These are phyloP conservation scores for Umbelopsis sp. DNA, from an alignment of 192 early-diverging fungal species.

Conservation along the genomic window DNA sequence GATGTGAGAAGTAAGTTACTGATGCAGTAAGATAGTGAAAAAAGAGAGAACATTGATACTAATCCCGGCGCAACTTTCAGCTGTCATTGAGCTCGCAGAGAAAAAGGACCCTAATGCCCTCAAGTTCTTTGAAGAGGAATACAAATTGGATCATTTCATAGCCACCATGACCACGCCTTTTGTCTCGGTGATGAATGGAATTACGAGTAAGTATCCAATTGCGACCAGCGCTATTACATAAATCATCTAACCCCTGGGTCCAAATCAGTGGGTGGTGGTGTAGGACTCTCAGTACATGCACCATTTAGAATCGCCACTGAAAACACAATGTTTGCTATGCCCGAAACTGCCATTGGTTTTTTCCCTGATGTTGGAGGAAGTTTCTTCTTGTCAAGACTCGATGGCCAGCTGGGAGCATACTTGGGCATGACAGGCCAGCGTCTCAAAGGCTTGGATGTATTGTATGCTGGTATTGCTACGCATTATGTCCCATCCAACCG, in stretches of 20 bases:
- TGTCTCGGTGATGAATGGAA: constrained; percentile 86
- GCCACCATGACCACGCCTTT: constrained; percentile 88
- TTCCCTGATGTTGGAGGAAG: constrained; percentile 97
- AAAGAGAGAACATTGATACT: not conserved
- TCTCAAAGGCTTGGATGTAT: constrained; percentile 81
- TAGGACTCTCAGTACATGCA: constrained; percentile 93
- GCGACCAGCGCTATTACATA: not conserved
- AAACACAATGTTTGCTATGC: constrained; percentile 95
- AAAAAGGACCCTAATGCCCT: constrained; percentile 62
- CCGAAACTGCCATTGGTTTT: constrained; percentile 94
- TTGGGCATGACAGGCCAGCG: constrained; percentile 85
- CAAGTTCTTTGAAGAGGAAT: constrained; percentile 91
- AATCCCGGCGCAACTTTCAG: not conserved
- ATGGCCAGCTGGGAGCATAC: constrained; percentile 93
- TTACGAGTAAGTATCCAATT: constrained; percentile 59
- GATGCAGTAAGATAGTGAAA: no score
- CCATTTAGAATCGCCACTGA: constrained; percentile 97
- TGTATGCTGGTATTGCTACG: constrained; percentile 94
- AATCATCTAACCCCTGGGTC: no score
- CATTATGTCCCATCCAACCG: constrained; percentile 93
- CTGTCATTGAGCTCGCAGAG: constrained; percentile 52
- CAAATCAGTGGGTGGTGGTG: constrained; percentile 88
- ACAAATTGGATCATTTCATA: constrained; percentile 89
- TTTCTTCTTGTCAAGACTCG: constrained; percentile 93
- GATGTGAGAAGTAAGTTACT: constrained; percentile 61